phyloP scores from a whole-genome alignment of 371 early-diverging fungal genomes.

The Smittium mucronatum region DNA sequence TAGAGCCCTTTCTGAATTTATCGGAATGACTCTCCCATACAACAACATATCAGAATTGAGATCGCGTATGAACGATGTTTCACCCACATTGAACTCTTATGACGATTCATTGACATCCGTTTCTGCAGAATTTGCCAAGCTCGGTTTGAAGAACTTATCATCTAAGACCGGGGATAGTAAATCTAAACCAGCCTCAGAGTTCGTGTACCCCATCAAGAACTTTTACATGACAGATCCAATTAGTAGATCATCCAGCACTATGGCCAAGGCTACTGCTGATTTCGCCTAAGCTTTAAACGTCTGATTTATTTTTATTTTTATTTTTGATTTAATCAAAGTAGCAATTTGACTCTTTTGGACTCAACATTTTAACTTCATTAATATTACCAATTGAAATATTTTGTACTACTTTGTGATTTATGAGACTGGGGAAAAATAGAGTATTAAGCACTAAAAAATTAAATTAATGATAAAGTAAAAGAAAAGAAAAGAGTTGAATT shows the following conservation, averaged over 20 bases:
- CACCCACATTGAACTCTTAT: slow-evolving; percentile 67
- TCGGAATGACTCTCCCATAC: slow-evolving; percentile 76
- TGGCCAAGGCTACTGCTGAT: slow-evolving; percentile 55
- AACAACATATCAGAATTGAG: slow-evolving; percentile 71
- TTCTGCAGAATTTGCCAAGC: slow-evolving; percentile 35
- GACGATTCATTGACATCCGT: slow-evolving; percentile 48
- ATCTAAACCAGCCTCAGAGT: slow-evolving; percentile 28
- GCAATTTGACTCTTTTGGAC: no score
- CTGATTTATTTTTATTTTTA: no score
- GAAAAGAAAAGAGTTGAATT: no score
- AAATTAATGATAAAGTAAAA: no score
- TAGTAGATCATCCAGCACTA: slow-evolving; percentile 82
- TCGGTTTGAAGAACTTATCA: slow-evolving; percentile 46
- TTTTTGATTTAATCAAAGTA: no score
- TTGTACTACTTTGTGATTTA: no score
- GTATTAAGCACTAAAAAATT: no score
- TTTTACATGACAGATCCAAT: slow-evolving; percentile 93
- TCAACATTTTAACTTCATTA: no score
- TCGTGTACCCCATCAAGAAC: slow-evolving; percentile 50
- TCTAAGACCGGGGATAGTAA: slow-evolving; percentile 9
- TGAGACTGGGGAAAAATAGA: no score
- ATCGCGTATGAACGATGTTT: slow-evolving; percentile 69
- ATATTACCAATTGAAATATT: no score
- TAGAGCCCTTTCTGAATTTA: slow-evolving; percentile 85
- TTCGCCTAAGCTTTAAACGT: not conserved